Evolutionary conservation across 2,329 filamentous ascomycete species (phyloP).

Genomic region (Orbilia quercus): DNA sequence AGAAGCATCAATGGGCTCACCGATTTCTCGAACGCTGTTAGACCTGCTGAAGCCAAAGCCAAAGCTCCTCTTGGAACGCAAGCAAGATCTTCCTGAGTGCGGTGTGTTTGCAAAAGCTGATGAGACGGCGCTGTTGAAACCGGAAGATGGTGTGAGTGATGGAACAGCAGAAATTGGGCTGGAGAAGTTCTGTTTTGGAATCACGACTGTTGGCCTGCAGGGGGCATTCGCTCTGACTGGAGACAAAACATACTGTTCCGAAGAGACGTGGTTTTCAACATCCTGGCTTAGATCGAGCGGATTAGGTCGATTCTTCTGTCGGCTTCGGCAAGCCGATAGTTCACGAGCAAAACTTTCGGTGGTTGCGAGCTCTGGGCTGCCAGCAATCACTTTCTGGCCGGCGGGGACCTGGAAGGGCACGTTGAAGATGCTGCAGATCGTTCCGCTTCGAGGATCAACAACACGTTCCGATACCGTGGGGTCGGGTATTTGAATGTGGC

Average conservation of each 20-base stretch:
- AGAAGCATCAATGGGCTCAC: slow-evolving; percentile 15
- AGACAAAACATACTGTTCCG: slow-evolving; percentile 1
- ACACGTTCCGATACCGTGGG: slow-evolving; percentile 36
- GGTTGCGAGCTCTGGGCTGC: slow-evolving; percentile 38
- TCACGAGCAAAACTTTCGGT: slow-evolving; percentile 37
- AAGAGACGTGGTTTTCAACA: background rate
- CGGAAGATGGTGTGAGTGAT: slow-evolving; percentile 39
- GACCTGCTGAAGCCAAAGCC: slow-evolving; percentile 40
- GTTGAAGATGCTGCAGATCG: slow-evolving; percentile 44
- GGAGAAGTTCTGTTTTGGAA: slow-evolving; percentile 19
- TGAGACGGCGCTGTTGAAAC: slow-evolving; percentile 35
- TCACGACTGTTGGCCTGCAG: slow-evolving; percentile 32
- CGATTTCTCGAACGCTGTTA: slow-evolving; percentile 39
- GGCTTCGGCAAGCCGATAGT: slow-evolving; percentile 26
- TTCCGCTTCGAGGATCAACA: slow-evolving; percentile 41
- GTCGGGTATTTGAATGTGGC: slow-evolving; percentile 46
- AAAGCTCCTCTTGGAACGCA: slow-evolving; percentile 43
- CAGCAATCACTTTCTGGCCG: slow-evolving; percentile 35
- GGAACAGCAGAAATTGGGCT: slow-evolving; percentile 36
- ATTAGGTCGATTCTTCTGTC: slow-evolving; percentile 20
- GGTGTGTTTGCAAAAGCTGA: slow-evolving; percentile 29
- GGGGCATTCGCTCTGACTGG: slow-evolving; percentile 23
- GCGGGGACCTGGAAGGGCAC: slow-evolving; percentile 32
- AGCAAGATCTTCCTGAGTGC: slow-evolving; percentile 28
- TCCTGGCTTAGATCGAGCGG: slow-evolving; percentile 25